Evolutionary conservation across 768 basidiomycete genomes (phyloP).

Genomic region (Mycena rebaudengoi): DNA sequence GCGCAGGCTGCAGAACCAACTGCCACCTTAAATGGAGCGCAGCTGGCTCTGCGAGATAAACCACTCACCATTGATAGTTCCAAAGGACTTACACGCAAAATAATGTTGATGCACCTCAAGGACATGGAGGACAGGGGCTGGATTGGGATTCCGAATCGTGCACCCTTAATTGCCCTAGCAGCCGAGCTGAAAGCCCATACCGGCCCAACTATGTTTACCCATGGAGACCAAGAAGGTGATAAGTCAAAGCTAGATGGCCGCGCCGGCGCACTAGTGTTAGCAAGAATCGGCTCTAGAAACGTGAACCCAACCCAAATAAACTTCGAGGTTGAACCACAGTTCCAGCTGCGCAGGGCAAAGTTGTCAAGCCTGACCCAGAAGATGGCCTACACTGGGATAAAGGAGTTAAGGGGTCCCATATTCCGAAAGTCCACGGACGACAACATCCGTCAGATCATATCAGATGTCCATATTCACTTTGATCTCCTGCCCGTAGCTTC

Average conservation of each 20-base stretch:
- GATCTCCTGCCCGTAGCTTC: neutral
- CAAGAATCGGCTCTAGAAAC: neutral
- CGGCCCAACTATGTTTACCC: neutral
- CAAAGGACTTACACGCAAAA: too few relatives aligned
- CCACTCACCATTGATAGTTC: neutral
- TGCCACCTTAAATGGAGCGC: neutral
- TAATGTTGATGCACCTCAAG: neutral
- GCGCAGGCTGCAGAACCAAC: neutral
- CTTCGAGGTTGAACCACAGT: neutral
- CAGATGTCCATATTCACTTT: neutral
- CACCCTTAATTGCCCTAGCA: neutral
- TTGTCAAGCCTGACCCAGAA: neutral
- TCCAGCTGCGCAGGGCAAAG: neutral
- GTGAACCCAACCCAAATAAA: too few relatives aligned
- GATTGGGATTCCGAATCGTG: neutral
- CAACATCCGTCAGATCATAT: neutral
- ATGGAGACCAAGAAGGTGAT: too few relatives aligned
- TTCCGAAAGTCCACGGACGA: neutral
- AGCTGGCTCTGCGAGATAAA: neutral
- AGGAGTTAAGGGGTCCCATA: neutral
- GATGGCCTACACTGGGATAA: neutral
- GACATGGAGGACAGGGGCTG: neutral
- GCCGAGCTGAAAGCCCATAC: neutral
- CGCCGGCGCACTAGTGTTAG: neutral
- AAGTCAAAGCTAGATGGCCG: neutral